Conservation (phyloP, 768 basidiomycete genomes). For the Tulasnella sp. region DNA sequence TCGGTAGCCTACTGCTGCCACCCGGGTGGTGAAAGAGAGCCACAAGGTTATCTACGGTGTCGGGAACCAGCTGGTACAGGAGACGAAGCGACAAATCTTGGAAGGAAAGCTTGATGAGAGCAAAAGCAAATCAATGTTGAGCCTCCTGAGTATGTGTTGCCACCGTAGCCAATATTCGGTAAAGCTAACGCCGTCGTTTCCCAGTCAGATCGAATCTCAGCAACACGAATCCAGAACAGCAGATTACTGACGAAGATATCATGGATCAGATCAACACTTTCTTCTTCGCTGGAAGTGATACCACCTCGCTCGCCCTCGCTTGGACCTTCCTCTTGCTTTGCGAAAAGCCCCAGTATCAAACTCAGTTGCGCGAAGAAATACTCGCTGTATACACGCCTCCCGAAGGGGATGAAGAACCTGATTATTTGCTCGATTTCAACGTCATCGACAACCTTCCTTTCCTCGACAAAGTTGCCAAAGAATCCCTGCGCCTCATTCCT, state of each 20-base stretch:
- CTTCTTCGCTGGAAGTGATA: slow-evolving; percentile 92
- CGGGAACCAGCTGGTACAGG: slow-evolving; percentile 73
- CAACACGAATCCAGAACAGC: slow-evolving; percentile 56
- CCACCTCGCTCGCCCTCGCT: slow-evolving; percentile 78
- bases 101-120: slow-evolving; percentile 38
- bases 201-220: slow-evolving; percentile 84
- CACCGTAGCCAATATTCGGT: slow-evolving; percentile 19
- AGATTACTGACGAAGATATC: slow-evolving; percentile 86
- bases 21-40: slow-evolving; percentile 9
- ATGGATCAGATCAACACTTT: slow-evolving; percentile 86
- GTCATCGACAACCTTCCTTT: slow-evolving; percentile 65
- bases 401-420: slow-evolving; percentile 1
- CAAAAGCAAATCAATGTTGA: slow-evolving; percentile 41
- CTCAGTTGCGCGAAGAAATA: slow-evolving; percentile 69
- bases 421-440: slow-evolving; percentile 42
- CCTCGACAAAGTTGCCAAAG: slow-evolving; percentile 75
- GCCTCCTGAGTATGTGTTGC: slow-evolving; percentile 59
- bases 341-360: slow-evolving; percentile 66
- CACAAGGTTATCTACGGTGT: slow-evolving; percentile 61
- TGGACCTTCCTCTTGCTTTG: slow-evolving; percentile 82
- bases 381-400: neutral
- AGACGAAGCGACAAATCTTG: slow-evolving; percentile 74
- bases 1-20: slow-evolving; percentile 1
- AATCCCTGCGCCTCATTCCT: slow-evolving; percentile 76
- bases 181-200: neutral